Evolutionary conservation across 1,284 basidiomycete species (phyloP).

Genomic region (Naganishia sp.): DNA sequence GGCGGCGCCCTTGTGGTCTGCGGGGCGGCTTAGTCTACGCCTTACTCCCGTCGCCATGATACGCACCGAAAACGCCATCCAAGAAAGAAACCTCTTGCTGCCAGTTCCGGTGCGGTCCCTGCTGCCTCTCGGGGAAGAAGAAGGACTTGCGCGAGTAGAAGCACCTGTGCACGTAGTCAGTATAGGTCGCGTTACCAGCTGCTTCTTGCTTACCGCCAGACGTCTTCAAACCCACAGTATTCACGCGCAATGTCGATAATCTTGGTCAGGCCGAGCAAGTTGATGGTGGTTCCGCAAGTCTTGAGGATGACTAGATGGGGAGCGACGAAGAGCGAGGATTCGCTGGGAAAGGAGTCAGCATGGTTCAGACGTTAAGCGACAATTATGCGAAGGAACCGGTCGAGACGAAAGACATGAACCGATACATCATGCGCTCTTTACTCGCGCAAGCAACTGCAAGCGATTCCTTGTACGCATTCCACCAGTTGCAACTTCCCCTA

Average conservation of each 20-base stretch:
- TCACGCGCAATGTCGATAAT: conserved; percentile 86
- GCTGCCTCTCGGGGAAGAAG: conserved; percentile 98
- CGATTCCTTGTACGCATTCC: too few relatives aligned
- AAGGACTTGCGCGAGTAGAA: conserved; percentile 99
- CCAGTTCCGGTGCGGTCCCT: conserved; percentile 94
- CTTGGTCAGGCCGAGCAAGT: conserved; percentile 87
- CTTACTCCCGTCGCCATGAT: background rate
- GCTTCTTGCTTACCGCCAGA: conserved; percentile 63
- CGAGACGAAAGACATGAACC: too few relatives aligned
- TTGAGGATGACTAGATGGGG: conserved; percentile 97
- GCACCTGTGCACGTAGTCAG: conserved; percentile 49
- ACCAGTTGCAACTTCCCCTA: too few relatives aligned
- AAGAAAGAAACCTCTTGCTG: conserved; percentile 87
- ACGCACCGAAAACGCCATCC: conserved; percentile 76
- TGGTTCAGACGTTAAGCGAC: background rate
- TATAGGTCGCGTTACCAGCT: background rate
- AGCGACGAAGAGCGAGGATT: conserved; percentile 95
- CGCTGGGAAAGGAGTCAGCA: conserved; percentile 60
- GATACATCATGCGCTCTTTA: too few relatives aligned
- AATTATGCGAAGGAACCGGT: background rate
- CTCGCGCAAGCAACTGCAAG: too few relatives aligned
- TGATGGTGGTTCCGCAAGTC: conserved; percentile 98
- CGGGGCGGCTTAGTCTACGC: background rate
- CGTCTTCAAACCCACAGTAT: conserved; percentile 70
- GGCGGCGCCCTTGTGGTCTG: conserved; percentile 71